Conservation (phyloP, 495 filamentous ascomycete genomes). For the Pyronema omphalodes region DNA sequence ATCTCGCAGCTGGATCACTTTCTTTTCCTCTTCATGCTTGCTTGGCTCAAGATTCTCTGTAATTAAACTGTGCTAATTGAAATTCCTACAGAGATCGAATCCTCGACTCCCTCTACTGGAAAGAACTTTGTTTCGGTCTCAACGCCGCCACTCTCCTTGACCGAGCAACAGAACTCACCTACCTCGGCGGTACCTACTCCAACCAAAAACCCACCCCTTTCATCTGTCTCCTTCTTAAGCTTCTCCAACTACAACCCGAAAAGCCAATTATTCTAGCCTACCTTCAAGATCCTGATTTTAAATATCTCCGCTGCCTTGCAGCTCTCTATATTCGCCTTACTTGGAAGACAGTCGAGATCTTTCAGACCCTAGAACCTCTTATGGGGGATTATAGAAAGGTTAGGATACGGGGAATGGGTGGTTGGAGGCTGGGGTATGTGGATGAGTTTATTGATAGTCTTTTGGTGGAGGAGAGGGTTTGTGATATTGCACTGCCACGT, state of each 20-base stretch:
- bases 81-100: conserved; percentile 52
- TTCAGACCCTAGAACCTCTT: conserved; percentile 60
- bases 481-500: conserved; percentile 84
- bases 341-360: conserved; percentile 63
- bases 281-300: conserved; percentile 51
- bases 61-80: background rate
- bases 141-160: conserved; percentile 68
- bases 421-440: conserved; percentile 56
- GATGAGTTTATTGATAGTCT: conserved; percentile 91
- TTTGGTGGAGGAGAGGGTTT: conserved; percentile 73
- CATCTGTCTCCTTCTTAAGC: conserved; percentile 85
- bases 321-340: conserved; percentile 89
- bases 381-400: conserved; percentile 72
- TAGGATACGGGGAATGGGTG: conserved; percentile 50
- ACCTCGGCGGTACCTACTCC: conserved; percentile 68
- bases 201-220: conserved; percentile 78
- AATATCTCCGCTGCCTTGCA: conserved; percentile 75
- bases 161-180: conserved; percentile 60
- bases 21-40: too few relatives aligned
- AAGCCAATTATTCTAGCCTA: conserved; percentile 68
- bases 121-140: conserved; percentile 91
- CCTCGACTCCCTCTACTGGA: conserved; percentile 88
- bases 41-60: background rate
- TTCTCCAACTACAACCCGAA: conserved; percentile 68
- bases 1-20: too few relatives aligned